phyloP scores from a whole-genome alignment of 2,329 filamentous ascomycete genomes.

The Plenodomus lindquistii region DNA sequence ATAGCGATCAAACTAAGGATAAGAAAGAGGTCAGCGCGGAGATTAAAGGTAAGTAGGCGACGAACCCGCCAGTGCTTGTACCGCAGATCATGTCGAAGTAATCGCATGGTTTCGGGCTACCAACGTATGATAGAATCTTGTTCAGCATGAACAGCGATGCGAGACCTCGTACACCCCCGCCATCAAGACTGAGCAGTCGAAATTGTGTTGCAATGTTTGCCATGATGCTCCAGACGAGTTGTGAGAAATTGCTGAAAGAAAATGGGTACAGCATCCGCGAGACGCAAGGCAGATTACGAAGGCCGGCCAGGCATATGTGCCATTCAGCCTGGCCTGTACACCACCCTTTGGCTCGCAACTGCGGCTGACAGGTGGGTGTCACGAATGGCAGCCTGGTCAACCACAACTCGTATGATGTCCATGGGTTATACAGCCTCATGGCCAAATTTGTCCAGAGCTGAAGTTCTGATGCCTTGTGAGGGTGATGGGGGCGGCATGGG shows the following conservation, averaged over 20 bases:
- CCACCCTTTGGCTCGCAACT: background rate
- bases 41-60: background rate
- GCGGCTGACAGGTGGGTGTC: background rate
- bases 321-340: background rate
- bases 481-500: background rate
- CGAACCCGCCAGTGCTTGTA: constrained; percentile 21
- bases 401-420: background rate
- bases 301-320: background rate
- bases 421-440: background rate
- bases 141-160: constrained; percentile 9
- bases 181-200: constrained; percentile 11
- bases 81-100: constrained; percentile 27
- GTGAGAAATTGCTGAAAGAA: no score
- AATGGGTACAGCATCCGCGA: no score
- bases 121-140: constrained; percentile 7
- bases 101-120: constrained; percentile 14
- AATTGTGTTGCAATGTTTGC: background rate
- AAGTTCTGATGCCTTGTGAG: background rate
- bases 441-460: background rate
- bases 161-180: constrained; percentile 9
- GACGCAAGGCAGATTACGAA: no score
- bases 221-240: background rate
- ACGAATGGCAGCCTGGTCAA: background rate
- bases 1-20: constrained; percentile 15
- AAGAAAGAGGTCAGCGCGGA: background rate